phyloP scores from a whole-genome alignment of 306 rosid genomes.

The Medicago lupulina region DNA sequence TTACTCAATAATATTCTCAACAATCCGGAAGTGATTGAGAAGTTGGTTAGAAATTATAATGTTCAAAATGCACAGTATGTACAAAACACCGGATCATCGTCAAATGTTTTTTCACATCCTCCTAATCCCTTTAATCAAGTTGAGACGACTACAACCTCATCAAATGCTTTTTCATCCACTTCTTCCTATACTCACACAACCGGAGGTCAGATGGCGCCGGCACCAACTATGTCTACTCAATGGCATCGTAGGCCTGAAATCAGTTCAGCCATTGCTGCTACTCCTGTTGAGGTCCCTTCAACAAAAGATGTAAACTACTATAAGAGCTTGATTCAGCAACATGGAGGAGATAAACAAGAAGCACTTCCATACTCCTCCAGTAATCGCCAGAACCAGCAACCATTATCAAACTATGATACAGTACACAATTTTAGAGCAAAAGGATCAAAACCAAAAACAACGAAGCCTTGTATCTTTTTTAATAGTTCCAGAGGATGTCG shows the following conservation, averaged over 20 bases:
- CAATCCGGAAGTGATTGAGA: slow-evolving; percentile 81
- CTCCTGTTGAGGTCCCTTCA: slow-evolving; percentile 56
- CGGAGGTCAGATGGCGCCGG: slow-evolving; percentile 48
- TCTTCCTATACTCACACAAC: slow-evolving; percentile 52
- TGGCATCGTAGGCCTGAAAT: slow-evolving; percentile 48
- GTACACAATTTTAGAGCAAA: slow-evolving; percentile 57
- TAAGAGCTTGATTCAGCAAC: slow-evolving; percentile 94
- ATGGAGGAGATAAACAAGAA: slow-evolving; percentile 87
- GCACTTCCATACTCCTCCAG: slow-evolving; percentile 47
- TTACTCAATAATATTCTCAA: slow-evolving; percentile 72
- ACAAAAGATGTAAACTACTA: slow-evolving; percentile 75
- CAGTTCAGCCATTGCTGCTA: slow-evolving; percentile 49
- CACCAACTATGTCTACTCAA: slow-evolving; percentile 46
- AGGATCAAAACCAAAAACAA: slow-evolving; percentile 71
- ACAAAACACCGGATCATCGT: slow-evolving; percentile 54
- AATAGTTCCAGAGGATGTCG: slow-evolving; percentile 92
- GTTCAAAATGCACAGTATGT: slow-evolving; percentile 43
- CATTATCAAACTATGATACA: slow-evolving; percentile 59
- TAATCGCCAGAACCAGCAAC: slow-evolving; percentile 54
- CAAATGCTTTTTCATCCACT: slow-evolving; percentile 45
- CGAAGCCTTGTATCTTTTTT: slow-evolving; percentile 92
- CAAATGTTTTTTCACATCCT: slow-evolving; percentile 49
- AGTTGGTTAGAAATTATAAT: slow-evolving; percentile 70
- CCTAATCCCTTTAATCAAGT: slow-evolving; percentile 44
- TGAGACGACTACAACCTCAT: slow-evolving; percentile 45